Conservation (phyloP, 2,329 filamentous ascomycete genomes). For the Epichloe scottii region DNA sequence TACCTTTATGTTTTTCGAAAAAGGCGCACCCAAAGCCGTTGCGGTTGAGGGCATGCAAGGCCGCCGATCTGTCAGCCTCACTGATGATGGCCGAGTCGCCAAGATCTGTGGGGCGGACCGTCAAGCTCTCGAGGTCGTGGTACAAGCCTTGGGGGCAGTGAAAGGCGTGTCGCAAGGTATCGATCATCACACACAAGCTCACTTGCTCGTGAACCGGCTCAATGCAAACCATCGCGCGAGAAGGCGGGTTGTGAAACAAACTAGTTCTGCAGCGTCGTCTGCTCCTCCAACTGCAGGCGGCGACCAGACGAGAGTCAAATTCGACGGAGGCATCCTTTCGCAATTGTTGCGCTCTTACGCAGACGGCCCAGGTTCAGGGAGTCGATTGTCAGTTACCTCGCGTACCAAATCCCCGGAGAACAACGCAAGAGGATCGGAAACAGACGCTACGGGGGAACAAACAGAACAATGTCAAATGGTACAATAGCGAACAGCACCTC, state of each 20-base stretch:
- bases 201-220: too few species aligned
- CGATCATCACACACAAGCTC: too few species aligned
- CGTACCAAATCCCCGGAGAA: neutral
- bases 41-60: conserved; percentile 16
- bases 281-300: neutral
- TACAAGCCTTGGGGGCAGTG: conserved; percentile 13
- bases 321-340: neutral
- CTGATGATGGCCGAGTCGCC: conserved; percentile 16
- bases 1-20: conserved; percentile 79
- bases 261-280: neutral
- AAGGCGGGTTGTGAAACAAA: neutral
- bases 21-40: conserved; percentile 39
- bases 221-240: neutral
- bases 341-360: neutral
- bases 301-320: neutral
- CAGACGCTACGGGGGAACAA: neutral
- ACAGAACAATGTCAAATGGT: neutral
- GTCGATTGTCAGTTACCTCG: neutral
- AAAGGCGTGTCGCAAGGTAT: too few species aligned
- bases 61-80: conserved; percentile 12
- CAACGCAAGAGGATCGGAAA: neutral
- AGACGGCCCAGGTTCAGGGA: neutral
- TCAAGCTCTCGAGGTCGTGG: conserved; percentile 15
- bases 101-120: conserved; percentile 19
- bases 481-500: neutral